Evolutionary conservation across 176 grass and related monocot species (phyloP).

Genomic region (Aechmea fasciata): DNA sequence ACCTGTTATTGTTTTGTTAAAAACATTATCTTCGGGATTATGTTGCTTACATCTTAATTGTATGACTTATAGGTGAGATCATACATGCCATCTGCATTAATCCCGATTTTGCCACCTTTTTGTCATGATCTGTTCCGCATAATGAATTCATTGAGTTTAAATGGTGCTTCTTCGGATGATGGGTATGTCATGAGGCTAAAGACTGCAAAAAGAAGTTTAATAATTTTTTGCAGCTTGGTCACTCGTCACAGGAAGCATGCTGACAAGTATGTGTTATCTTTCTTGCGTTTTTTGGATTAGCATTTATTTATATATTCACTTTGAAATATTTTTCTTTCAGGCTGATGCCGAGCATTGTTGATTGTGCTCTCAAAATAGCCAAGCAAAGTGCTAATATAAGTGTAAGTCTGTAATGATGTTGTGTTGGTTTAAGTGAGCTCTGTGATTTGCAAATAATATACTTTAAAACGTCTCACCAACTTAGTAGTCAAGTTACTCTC

Average conservation of each 20-base stretch:
- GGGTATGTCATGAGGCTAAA: constrained; percentile 33
- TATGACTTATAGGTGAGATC: constrained; percentile 49
- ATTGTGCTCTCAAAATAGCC: constrained; percentile 53
- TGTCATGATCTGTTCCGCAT: constrained; percentile 65
- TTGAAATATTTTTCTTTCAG: constrained; percentile 35
- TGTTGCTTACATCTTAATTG: too few relatives aligned
- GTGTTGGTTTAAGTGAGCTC: not conserved
- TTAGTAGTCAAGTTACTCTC: too few relatives aligned
- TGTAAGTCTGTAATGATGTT: constrained; percentile 44
- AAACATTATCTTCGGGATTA: too few relatives aligned
- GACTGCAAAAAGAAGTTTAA: constrained; percentile 83
- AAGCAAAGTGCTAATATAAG: constrained; percentile 65
- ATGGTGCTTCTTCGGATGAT: constrained; percentile 30
- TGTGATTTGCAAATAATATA: not conserved
- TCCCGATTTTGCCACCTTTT: constrained; percentile 58
- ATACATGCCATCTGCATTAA: constrained; percentile 72
- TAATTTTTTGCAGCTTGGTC: constrained; percentile 71
- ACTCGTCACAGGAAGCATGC: constrained; percentile 75
- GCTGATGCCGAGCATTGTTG: constrained; percentile 59
- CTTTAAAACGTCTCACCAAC: too few relatives aligned
- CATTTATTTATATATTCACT: constrained; percentile 27
- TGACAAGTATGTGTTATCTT: constrained; percentile 49
- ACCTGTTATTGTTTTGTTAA: too few relatives aligned
- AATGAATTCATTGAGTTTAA: constrained; percentile 64
- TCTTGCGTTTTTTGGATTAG: constrained; percentile 22